These are phyloP conservation scores for Scheffersomyces stambukii DNA, from an alignment of 1,139 yeast genomes.

Conservation along the genomic window DNA sequence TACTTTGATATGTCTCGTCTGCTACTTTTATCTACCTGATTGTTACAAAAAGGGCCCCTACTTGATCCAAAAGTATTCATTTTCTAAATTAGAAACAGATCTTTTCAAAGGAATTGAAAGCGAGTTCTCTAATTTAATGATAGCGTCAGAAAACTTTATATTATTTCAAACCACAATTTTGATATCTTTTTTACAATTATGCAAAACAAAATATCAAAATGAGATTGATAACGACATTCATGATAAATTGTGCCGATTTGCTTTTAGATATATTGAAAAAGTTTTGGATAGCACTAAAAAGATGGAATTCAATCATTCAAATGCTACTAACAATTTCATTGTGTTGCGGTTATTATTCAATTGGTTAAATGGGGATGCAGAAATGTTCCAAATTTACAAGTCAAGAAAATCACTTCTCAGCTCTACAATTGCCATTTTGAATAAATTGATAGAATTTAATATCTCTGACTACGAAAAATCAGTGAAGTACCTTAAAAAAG, in stretches of 20 bases:
- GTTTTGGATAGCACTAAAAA: slow-evolving; percentile 18
- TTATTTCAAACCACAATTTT: slow-evolving; percentile 24
- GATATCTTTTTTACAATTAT: slow-evolving; percentile 17
- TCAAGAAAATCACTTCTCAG: slow-evolving; percentile 4
- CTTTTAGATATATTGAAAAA: slow-evolving; percentile 30
- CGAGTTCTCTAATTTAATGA: slow-evolving; percentile 10
- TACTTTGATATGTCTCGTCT: slow-evolving; percentile 23
- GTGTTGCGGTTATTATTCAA: slow-evolving; percentile 47
- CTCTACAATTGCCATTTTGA: slow-evolving; percentile 3
- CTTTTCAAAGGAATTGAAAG: slow-evolving; percentile 15
- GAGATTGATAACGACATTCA: slow-evolving; percentile 10
- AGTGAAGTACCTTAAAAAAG: slow-evolving; percentile 1
- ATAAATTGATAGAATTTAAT: slow-evolving; percentile 3
- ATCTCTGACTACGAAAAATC: no score
- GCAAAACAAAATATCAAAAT: slow-evolving; percentile 6
- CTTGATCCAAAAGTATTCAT: slow-evolving; percentile 21
- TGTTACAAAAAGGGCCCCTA: slow-evolving; percentile 21
- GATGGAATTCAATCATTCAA: no score
- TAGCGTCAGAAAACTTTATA: slow-evolving; percentile 7
- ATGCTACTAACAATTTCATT: no score
- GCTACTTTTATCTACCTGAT: slow-evolving; percentile 28
- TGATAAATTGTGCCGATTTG: slow-evolving; percentile 20
- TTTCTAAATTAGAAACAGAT: slow-evolving; percentile 22
- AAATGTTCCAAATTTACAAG: slow-evolving; percentile 12
- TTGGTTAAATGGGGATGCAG: slow-evolving; percentile 49